Evolutionary conservation across 73 alveolate genomes (phyloP).

Genomic region (Blepharisma japonicum): DNA sequence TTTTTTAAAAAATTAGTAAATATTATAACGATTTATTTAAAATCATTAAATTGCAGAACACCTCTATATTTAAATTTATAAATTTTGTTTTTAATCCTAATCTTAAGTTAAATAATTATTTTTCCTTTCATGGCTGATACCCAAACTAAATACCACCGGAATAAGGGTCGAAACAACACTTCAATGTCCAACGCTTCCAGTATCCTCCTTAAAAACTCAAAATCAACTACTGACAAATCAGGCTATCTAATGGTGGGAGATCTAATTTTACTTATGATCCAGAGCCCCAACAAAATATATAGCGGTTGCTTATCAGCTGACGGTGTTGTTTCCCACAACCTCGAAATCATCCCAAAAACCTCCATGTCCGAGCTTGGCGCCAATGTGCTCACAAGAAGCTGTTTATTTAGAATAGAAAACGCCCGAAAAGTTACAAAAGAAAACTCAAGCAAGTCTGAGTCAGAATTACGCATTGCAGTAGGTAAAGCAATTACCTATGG

Average conservation of each 20-base stretch:
- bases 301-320: constrained; percentile 6
- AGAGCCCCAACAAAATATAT: background rate
- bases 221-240: background rate
- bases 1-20: no score
- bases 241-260: constrained; percentile 17
- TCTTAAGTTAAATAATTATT: no score
- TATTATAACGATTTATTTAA: no score
- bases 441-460: background rate
- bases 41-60: no score
- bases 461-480: background rate
- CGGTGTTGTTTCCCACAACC: constrained; percentile 11
- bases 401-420: constrained; percentile 24
- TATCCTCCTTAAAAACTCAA: no score
- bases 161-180: no score
- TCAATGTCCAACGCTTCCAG: no score
- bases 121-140: no score
- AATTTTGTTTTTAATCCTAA: no score
- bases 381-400: background rate
- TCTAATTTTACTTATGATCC: background rate
- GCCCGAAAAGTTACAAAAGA: constrained; percentile 16
- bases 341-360: background rate
- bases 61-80: no score
- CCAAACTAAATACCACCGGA: no score
- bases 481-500: constrained; percentile 29
- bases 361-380: background rate